phyloP scores from a whole-genome alignment of 371 early-diverging fungal species.

The Syncephalastrum contaminatum region DNA sequence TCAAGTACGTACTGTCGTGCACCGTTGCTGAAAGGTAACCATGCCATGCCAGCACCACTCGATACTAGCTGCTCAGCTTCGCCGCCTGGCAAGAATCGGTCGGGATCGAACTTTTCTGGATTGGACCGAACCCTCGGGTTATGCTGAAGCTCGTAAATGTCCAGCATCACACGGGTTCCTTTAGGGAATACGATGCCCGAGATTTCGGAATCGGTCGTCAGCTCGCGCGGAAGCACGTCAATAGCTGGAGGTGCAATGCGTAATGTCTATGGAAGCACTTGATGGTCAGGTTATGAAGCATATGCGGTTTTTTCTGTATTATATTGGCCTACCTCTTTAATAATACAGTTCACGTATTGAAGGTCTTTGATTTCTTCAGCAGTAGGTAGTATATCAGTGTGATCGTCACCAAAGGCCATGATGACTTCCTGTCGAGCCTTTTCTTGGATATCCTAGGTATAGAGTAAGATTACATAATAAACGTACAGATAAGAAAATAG shows the following conservation, averaged over 20 bases:
- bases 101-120: slow-evolving; percentile 17
- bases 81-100: slow-evolving; percentile 12
- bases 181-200: slow-evolving; percentile 13
- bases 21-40: slow-evolving; percentile 15
- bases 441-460: slow-evolving; percentile 21
- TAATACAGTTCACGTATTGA: slow-evolving; percentile 13
- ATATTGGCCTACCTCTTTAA: slow-evolving; percentile 19
- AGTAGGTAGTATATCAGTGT: slow-evolving; percentile 14
- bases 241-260: slow-evolving; percentile 29
- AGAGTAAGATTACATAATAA: background rate
- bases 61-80: slow-evolving; percentile 11
- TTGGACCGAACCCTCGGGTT: slow-evolving; percentile 17
- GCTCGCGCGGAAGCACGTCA: background rate
- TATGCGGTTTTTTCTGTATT: background rate
- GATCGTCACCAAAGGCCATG: slow-evolving; percentile 17
- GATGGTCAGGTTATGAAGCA: background rate
- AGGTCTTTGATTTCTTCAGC: slow-evolving; percentile 15
- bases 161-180: slow-evolving; percentile 4
- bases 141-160: slow-evolving; percentile 14
- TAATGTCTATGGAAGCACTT: slow-evolving; percentile 26
- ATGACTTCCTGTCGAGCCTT: slow-evolving; percentile 27
- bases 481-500: background rate
- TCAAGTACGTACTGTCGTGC: slow-evolving; percentile 16
- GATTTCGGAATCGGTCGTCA: slow-evolving; percentile 10
- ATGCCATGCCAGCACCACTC: slow-evolving; percentile 1